Percentiles rank a stretch among this genome's conserved stretches.
These are phyloP conservation scores for Corymbia maculata DNA, from an alignment of 345 rosid species.

Conservation along the genomic window DNA sequence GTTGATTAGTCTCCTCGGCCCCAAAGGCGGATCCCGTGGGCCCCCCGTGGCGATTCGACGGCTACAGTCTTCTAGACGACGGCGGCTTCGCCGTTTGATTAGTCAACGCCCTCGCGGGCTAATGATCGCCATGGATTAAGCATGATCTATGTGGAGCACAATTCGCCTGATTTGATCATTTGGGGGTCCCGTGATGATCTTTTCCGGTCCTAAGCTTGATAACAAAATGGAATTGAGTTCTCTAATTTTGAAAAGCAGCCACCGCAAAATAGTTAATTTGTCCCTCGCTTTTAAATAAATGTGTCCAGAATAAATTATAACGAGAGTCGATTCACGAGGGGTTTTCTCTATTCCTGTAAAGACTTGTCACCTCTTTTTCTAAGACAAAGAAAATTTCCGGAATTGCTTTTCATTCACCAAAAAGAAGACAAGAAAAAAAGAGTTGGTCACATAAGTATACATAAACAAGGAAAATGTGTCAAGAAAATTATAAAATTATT, in stretches of 20 bases:
- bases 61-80: not conserved
- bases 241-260: not conserved
- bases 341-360: not conserved
- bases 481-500: no score
- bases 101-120: not conserved
- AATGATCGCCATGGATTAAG: not conserved
- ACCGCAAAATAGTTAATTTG: not conserved
- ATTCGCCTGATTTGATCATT: not conserved
- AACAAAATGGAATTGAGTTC: not conserved
- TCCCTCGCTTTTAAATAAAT: not conserved
- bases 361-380: not conserved
- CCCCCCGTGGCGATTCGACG: not conserved
- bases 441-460: not conserved
- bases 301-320: not conserved
- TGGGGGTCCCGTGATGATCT: not conserved
- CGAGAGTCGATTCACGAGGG: not conserved
- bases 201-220: not conserved
- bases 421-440: not conserved
- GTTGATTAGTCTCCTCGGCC: not conserved
- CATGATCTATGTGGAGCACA: not conserved
- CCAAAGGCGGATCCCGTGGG: not conserved
- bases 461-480: no score
- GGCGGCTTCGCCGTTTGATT: not conserved
- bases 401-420: not conserved
- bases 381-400: fast-evolving